Evolutionary conservation across 352 stramenopile genomes (phyloP).

Genomic region (Phytophthora foliorum): DNA sequence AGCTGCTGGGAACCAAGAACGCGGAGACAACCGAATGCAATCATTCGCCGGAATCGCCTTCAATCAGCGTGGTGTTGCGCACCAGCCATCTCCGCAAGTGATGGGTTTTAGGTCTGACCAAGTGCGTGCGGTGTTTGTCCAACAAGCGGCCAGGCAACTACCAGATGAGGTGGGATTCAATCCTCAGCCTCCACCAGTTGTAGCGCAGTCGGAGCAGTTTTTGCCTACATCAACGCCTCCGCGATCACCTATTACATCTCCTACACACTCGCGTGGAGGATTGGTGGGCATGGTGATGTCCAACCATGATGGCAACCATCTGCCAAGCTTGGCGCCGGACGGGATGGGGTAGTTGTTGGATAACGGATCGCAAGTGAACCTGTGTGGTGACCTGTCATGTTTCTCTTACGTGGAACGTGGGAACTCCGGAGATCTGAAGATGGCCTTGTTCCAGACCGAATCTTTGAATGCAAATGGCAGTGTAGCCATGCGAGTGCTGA

Average conservation of each 20-base stretch:
- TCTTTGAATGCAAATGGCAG: neutral
- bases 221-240: neutral
- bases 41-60: neutral
- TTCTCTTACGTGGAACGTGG: slow-evolving; percentile 11
- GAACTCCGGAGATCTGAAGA: slow-evolving; percentile 1
- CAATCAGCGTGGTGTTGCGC: neutral
- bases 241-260: neutral
- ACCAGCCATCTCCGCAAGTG: neutral
- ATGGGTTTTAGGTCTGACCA: neutral
- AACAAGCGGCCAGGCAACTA: neutral
- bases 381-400: slow-evolving; percentile 6
- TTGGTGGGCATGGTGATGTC: neutral
- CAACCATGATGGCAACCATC: neutral
- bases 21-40: slow-evolving; percentile 2
- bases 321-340: neutral
- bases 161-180: neutral
- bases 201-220: neutral
- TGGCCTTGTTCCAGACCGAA: slow-evolving; percentile 10
- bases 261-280: neutral
- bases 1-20: neutral
- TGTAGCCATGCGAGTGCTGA: slow-evolving; percentile 6
- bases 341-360: neutral
- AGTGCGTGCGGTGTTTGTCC: neutral
- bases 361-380: slow-evolving; percentile 20
- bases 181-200: too few species aligned